phyloP scores from a whole-genome alignment of 352 stramenopile genomes.

The Pythium aphanidermatum region DNA sequence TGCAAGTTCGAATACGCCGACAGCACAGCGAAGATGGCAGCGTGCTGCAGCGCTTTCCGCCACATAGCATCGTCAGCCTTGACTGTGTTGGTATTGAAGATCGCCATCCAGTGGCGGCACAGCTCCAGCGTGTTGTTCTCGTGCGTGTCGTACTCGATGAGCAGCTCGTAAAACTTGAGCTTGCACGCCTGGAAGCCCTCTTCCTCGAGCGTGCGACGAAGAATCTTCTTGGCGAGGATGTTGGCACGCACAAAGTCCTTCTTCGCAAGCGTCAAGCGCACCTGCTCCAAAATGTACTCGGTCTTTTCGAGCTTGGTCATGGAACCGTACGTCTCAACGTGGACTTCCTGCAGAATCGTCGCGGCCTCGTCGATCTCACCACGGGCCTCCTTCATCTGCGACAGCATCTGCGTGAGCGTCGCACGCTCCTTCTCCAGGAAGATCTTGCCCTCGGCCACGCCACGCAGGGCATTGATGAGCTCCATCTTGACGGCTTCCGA shows the following conservation, averaged over 20 bases:
- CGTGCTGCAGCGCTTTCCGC: constrained; percentile 67
- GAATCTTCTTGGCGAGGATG: constrained; percentile 97
- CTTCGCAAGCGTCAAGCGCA: constrained; percentile 95
- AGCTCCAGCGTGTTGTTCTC: constrained; percentile 96
- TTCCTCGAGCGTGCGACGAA: constrained; percentile 91
- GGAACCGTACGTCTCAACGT: constrained; percentile 98
- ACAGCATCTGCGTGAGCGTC: constrained; percentile 89
- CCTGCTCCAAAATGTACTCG: constrained; percentile 98
- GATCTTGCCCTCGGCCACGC: constrained; percentile 96
- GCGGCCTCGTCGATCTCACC: constrained; percentile 92
- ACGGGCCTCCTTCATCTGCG: constrained; percentile 89
- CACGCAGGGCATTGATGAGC: constrained; percentile 91
- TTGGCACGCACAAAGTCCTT: constrained; percentile 96
- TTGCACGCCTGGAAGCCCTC: constrained; percentile 95
- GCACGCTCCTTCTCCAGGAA: constrained; percentile 97
- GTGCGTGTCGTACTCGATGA: constrained; percentile 95
- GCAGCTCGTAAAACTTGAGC: constrained; percentile 94
- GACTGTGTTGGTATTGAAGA: constrained; percentile 74
- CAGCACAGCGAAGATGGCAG: constrained; percentile 70
- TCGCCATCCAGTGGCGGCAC: constrained; percentile 80
- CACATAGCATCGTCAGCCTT: constrained; percentile 63
- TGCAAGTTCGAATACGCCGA: constrained; percentile 76
- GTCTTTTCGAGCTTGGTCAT: constrained; percentile 98
- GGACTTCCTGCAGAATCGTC: constrained; percentile 96
- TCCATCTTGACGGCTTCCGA: constrained; percentile 86